Evolutionary conservation across 352 stramenopile genomes (phyloP), one percentile per base, ranked within the genome.

Genomic region (Phytophthora meadii): DNA sequence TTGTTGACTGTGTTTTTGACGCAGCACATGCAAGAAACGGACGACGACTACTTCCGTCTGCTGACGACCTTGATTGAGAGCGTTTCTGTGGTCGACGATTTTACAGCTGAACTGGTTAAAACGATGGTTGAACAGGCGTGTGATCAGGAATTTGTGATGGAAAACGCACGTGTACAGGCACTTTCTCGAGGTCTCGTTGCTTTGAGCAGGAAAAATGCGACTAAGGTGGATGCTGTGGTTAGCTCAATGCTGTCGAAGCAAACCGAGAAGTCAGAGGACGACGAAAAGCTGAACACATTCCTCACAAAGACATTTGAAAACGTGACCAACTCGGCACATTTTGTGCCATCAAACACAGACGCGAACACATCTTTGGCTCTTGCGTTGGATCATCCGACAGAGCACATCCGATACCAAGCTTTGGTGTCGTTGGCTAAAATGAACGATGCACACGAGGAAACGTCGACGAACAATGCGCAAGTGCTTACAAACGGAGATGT

Each of bases 261-360:
- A 12, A 58, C 53, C 4, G 71, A 65, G 14, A 70, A 80, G 22
- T 84, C 78, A 27, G 82, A 88, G 42, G 64, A 73, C 36, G 70
- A 77, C 42, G 86, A 89, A 67, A 72, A 73, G 24, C 52, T 90
- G n/a, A 76, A 76, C 57, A 62, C 68, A 54, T 94, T 94, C 56
- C 34, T 94, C 11, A 73, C 76, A 17, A 70, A 74, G 25, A 92
- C 87, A 25, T 93, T 94, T 59, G 67, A 80, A 17, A 82, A 83
- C 37, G 72, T 94, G 7, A 73, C 87, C 4, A 91, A 92, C 61
- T 93, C 87, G 49, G 82, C 87, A 8, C 84, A 92, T 56, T 94
- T 93, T 65, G 59, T 94, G 50, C 82, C 84, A 11, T 83, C 77
- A 1, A 73, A 65, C 28, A 75, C 70, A 5, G 76, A 90, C 47